phyloP scores from a whole-genome alignment of 1,139 yeast species.

The Groenewaldozyma sp. region DNA sequence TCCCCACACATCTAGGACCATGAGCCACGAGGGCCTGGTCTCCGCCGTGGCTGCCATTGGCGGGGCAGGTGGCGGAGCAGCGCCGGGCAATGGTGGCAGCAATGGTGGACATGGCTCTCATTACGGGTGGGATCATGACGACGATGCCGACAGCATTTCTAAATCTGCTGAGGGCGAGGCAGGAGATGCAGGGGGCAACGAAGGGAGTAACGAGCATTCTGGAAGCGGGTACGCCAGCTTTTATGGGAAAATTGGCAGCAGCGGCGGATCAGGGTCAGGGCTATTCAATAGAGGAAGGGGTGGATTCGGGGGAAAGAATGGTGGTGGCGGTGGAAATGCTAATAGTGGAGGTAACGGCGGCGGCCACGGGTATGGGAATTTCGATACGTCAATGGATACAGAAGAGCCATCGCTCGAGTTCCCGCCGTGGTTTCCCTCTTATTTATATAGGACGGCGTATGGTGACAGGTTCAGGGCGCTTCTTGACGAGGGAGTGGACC shows the following conservation, averaged over 20 bases:
- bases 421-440: conserved; percentile 17
- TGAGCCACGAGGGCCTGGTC: no score
- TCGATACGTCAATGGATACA: background rate
- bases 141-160: background rate
- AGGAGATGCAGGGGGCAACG: background rate
- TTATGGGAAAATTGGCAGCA: no score
- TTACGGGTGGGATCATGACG: background rate
- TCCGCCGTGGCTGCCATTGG: no score
- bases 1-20: no score
- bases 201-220: background rate
- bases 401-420: background rate
- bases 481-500: conserved; percentile 5
- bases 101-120: background rate
- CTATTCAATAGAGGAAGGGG: background rate
- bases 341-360: conserved; percentile 22
- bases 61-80: no score
- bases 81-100: background rate
- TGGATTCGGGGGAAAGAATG: no score
- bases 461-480: conserved; percentile 19
- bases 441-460: conserved; percentile 21
- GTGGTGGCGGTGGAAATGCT: background rate
- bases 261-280: no score
- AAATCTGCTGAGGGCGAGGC: background rate
- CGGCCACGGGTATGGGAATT: no score
- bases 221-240: background rate